A percentile compares a stretch with the other conserved stretches of the same genome.
These are phyloP conservation scores for Mangifera indica DNA, from an alignment of 345 rosid genomes.

Conservation along the genomic window DNA sequence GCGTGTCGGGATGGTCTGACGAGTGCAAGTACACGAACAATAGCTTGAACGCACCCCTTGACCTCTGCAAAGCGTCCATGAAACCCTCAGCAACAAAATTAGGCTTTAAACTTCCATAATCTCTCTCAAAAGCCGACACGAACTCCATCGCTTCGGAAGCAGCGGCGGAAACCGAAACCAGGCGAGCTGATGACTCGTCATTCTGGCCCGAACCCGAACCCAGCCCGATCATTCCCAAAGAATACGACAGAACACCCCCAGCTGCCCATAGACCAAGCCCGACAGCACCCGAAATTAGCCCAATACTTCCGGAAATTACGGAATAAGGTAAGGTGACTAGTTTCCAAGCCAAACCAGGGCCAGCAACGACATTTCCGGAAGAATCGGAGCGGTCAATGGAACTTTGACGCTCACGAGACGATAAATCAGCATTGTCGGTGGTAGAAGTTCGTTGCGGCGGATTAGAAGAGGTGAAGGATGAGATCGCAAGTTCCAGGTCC, in stretches of 20 bases:
- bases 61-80: conserved; percentile 90
- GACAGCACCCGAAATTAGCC: conserved; percentile 81
- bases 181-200: conserved; percentile 48
- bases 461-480: conserved; percentile 60
- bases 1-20: conserved; percentile 92
- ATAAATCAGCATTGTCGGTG: conserved; percentile 23
- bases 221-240: conserved; percentile 77
- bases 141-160: conserved; percentile 75
- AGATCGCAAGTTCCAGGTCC: conserved; percentile 98
- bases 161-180: conserved; percentile 62
- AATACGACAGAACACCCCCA: conserved; percentile 83
- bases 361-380: conserved; percentile 8
- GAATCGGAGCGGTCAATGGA: conserved; percentile 19
- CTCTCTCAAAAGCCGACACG: conserved; percentile 74
- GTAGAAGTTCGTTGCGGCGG: conserved; percentile 17
- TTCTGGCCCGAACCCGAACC: conserved; percentile 44
- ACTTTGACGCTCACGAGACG: conserved; percentile 23
- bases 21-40: conserved; percentile 94
- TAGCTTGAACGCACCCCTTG: conserved; percentile 70
- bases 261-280: conserved; percentile 97
- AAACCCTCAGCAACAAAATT: conserved; percentile 82
- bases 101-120: conserved; percentile 56
- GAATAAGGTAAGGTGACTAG: conserved; percentile 78
- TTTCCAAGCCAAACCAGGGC: conserved; percentile 73
- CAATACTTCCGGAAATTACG: conserved; percentile 79